Conservation (phyloP, 495 filamentous ascomycete genomes). For the Staphylotrichum tortipilum region DNA sequence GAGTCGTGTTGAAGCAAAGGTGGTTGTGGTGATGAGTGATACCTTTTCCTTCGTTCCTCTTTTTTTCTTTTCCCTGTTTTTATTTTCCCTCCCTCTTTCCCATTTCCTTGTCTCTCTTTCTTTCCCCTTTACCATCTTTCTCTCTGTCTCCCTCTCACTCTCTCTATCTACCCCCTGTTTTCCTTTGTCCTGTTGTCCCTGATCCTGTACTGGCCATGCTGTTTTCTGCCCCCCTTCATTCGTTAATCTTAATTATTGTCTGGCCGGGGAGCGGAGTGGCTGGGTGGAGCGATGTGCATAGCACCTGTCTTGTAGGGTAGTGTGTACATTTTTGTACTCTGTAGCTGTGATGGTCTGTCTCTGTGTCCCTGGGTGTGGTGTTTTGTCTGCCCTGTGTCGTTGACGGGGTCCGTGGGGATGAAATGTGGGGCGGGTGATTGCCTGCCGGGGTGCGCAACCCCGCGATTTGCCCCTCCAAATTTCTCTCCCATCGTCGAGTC, state of each 20-base stretch:
- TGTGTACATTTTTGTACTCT: neutral
- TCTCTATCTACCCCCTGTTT: neutral
- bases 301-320: neutral
- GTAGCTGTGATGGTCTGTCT: too few species aligned
- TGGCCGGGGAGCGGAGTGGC: neutral
- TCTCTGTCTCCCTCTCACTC: neutral
- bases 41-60: conserved; percentile 7
- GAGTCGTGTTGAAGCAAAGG: neutral
- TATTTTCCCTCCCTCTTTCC: neutral
- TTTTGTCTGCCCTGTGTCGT: too few species aligned
- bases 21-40: conserved; percentile 11
- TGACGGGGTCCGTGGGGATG: neutral
- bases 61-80: neutral
- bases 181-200: neutral
- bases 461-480: conserved; percentile 22
- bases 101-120: neutral
- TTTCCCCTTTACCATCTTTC: neutral
- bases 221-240: neutral
- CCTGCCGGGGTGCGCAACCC: too few species aligned
- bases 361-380: too few species aligned
- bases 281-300: neutral
- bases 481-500: conserved; percentile 2
- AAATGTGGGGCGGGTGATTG: too few species aligned
- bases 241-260: conserved; percentile 10
- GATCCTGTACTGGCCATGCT: neutral